These are phyloP conservation scores for Trifolium dubium DNA, from an alignment of 306 rosid genomes.

Conservation along the genomic window DNA sequence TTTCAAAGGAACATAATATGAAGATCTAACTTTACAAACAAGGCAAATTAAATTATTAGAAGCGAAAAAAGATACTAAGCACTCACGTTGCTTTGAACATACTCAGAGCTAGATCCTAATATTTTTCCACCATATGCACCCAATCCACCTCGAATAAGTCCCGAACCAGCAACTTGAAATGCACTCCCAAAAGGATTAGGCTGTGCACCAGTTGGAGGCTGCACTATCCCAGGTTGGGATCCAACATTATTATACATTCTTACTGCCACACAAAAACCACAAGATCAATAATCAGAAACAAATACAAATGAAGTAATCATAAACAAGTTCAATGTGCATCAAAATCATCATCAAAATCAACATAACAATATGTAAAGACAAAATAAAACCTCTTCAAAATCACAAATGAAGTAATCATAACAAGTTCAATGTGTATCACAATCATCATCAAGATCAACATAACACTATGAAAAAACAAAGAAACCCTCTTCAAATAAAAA, in stretches of 20 bases:
- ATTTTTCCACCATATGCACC: conserved; percentile 97
- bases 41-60: not conserved
- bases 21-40: conserved; percentile 8
- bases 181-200: conserved; percentile 91
- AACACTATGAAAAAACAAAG: not conserved
- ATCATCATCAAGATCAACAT: not conserved
- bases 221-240: conserved; percentile 62
- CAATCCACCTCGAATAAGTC: conserved; percentile 91
- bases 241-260: conserved; percentile 77
- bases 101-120: conserved; percentile 93
- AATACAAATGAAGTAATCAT: not conserved
- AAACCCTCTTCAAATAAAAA: not conserved
- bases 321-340: conserved; percentile 8
- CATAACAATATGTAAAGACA: not conserved
- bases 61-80: conserved; percentile 46
- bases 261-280: conserved; percentile 30
- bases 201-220: conserved; percentile 57
- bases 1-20: not conserved
- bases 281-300: conserved; percentile 13
- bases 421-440: conserved; percentile 7
- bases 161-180: conserved; percentile 92
- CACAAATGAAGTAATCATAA: not conserved
- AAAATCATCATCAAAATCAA: conserved; percentile 13
- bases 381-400: not conserved
- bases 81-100: conserved; percentile 99